Percentiles rank a stretch among this genome's conserved stretches.
These are phyloP conservation scores for Geranomyces variabilis DNA, from an alignment of 192 early-diverging fungal species.

Conservation along the genomic window DNA sequence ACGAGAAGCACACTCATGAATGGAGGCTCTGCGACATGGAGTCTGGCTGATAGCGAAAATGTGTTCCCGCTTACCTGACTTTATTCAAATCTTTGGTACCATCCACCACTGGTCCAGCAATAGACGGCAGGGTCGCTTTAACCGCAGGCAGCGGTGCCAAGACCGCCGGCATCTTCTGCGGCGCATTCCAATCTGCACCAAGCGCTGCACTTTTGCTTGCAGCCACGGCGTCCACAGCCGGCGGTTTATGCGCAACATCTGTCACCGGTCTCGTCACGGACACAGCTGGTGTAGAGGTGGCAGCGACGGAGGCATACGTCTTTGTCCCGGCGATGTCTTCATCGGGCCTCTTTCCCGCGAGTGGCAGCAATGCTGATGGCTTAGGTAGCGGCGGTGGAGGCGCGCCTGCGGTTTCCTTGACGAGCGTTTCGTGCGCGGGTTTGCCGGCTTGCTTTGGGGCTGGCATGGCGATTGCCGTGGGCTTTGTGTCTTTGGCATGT, in stretches of 20 bases:
- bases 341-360: background rate
- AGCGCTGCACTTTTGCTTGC: too few relatives aligned
- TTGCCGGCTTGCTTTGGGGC: background rate
- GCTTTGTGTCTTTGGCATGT: background rate
- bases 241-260: too few relatives aligned
- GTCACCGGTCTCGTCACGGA: background rate
- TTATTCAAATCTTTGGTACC: constrained; percentile 42
- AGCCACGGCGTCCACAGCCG: too few relatives aligned
- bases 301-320: background rate
- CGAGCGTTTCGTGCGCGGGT: background rate
- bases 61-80: constrained; percentile 20
- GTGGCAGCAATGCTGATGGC: background rate
- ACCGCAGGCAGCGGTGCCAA: background rate
- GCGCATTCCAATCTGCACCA: background rate
- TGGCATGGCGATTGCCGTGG: background rate
- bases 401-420: background rate
- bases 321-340: background rate
- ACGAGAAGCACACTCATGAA: background rate
- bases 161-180: background rate
- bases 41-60: background rate
- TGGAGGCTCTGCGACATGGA: too few relatives aligned
- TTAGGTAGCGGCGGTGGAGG: background rate
- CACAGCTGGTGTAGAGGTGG: background rate
- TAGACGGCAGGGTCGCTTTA: background rate
- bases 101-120: constrained; percentile 21